Evolutionary conservation across 73 alveolate species (phyloP), one percentile per base, ranked within the genome.

Genomic region (Uronychia setigera): DNA sequence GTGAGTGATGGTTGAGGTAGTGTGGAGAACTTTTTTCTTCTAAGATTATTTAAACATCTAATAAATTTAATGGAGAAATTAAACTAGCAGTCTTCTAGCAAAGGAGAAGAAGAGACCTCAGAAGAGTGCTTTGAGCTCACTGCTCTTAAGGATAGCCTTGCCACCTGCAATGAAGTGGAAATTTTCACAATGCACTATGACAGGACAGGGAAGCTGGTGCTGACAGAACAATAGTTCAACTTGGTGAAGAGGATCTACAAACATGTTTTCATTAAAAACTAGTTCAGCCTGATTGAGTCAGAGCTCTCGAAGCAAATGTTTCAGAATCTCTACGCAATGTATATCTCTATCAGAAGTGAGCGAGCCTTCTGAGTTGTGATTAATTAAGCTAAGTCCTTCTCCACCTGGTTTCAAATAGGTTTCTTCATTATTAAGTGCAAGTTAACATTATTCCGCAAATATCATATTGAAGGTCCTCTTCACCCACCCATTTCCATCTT

Each of bases 401-500:
- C n/a, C n/a, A n/a, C n/a, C n/a, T n/a, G n/a, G n/a, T n/a, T n/a
- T n/a, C n/a, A n/a, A n/a, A n/a, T n/a, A n/a, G n/a, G n/a, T n/a
- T n/a, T n/a, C n/a, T n/a, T n/a, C n/a, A n/a, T n/a, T n/a, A n/a
- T n/a, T n/a, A n/a, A n/a, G n/a, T n/a, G n/a, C n/a, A n/a, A n/a
- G n/a, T 46, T 46, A 46, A 87, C 67, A 78, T 46, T 46, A 46
- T 46, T 46, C 67, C 67, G 67, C 67, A 46, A 46, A 46, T 46
- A 46, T 46, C 67, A 46, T 46, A 19, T 87, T 87, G 77, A 75
- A 87, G 1, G 88, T 80, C 26, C 93, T 29, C 86, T 87, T 87
- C 76, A 75, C 33, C 93, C 93, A 87, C 25, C 75, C 46, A 32
- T 87, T 87, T 0, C 35, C 35, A 26, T 87, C 93, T 13, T 87